Percentiles rank a stretch among this genome's conserved stretches.
Evolutionary conservation across 176 grass and related monocot genomes (phyloP).

Genomic region (Oryza australiensis): DNA sequence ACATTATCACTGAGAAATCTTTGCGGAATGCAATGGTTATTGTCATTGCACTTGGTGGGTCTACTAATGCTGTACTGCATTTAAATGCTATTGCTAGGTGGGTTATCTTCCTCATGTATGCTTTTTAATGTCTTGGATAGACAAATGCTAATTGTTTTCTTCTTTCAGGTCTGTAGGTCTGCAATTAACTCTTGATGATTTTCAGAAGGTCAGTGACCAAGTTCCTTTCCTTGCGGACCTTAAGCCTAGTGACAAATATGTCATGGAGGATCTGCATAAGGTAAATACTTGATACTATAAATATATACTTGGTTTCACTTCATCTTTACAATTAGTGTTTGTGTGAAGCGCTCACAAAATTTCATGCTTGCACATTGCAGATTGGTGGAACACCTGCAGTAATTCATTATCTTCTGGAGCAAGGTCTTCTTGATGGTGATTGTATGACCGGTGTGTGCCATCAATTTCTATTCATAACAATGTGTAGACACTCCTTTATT

Average conservation of each 20-base stretch:
- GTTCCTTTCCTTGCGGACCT: conserved; percentile 98
- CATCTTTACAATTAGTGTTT: neutral
- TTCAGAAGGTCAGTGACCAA: conserved; percentile 96
- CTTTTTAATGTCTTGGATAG: conserved; percentile 12
- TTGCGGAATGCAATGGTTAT: conserved; percentile 93
- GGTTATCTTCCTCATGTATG: conserved; percentile 21
- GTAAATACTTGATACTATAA: conserved; percentile 44
- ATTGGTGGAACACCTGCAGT: conserved; percentile 96
- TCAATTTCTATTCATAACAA: conserved; percentile 2
- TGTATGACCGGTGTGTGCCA: conserved; percentile 78
- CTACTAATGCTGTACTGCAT: conserved; percentile 97
- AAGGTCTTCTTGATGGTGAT: conserved; percentile 89
- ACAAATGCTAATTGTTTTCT: conserved; percentile 41
- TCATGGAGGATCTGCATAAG: conserved; percentile 99
- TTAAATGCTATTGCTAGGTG: conserved; percentile 97
- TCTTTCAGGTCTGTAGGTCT: conserved; percentile 87
- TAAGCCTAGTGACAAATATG: conserved; percentile 98
- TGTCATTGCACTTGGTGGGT: conserved; percentile 94
- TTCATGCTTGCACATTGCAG: conserved; percentile 32
- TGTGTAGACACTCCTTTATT: neutral
- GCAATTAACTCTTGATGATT: conserved; percentile 92
- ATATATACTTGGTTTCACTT: conserved; percentile 19
- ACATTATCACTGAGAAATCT: conserved; percentile 95
- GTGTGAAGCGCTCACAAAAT: neutral
- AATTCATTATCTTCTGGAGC: conserved; percentile 88